Evolutionary conservation across 2,329 filamentous ascomycete species (phyloP).

Genomic region (Arthrobotrys sphaeroides): DNA sequence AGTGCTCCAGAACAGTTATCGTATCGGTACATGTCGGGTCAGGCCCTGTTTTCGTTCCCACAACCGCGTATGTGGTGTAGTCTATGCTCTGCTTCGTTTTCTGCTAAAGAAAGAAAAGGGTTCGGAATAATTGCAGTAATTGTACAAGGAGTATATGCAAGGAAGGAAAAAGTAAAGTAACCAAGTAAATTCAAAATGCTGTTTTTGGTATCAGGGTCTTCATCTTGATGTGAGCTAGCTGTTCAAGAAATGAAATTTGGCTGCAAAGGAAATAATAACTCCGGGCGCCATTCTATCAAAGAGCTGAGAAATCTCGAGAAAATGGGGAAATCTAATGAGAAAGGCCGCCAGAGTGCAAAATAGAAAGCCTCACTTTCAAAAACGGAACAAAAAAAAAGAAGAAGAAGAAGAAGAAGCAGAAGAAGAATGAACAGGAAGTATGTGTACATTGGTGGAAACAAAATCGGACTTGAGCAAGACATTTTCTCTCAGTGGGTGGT

Average conservation of each 20-base stretch:
- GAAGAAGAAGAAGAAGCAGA: too few species aligned
- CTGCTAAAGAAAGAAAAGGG: conserved; percentile 19
- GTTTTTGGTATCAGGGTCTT: conserved; percentile 49
- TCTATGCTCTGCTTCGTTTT: conserved; percentile 1
- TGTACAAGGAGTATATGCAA: conserved; percentile 53
- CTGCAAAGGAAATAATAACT: conserved; percentile 52
- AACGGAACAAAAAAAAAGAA: too few species aligned
- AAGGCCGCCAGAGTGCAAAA: background rate
- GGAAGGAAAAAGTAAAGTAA: conserved; percentile 7
- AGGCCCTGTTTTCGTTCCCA: conserved; percentile 41
- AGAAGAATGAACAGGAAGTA: conserved; percentile 2
- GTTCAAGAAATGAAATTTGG: conserved; percentile 49
- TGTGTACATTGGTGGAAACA: conserved; percentile 41
- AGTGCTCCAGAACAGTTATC: conserved; percentile 34
- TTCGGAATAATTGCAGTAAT: conserved; percentile 48
- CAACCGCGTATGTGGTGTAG: conserved; percentile 8
- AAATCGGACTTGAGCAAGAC: conserved; percentile 49
- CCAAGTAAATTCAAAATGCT: conserved; percentile 28
- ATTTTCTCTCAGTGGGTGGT: conserved; percentile 37
- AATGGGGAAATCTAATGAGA: conserved; percentile 28
- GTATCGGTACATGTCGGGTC: conserved; percentile 52
- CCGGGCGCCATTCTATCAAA: conserved; percentile 47
- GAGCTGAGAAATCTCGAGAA: conserved; percentile 2
- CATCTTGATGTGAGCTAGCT: conserved; percentile 36
- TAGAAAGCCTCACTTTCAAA: conserved; percentile 46